Conservation (phyloP, 140 eudicot species). For the Ambrosia hybrid region DNA sequence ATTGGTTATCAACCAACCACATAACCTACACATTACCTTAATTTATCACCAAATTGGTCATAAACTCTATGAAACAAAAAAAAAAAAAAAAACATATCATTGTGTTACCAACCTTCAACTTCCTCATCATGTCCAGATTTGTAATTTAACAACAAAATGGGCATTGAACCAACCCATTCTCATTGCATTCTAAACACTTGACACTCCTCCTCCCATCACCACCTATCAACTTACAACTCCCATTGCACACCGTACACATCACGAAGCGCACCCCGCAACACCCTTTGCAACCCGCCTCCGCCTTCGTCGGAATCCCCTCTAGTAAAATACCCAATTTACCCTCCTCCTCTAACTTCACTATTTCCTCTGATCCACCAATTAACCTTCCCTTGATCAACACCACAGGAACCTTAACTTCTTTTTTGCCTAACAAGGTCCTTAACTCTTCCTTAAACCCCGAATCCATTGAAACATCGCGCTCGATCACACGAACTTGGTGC, state of each 20-base stretch:
- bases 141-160: constrained; percentile 59
- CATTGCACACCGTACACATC: constrained; percentile 83
- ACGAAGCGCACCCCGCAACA: constrained; percentile 82
- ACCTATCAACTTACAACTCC: constrained; percentile 79
- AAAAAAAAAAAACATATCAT: constrained; percentile 13
- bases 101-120: constrained; percentile 22
- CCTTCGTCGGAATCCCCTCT: constrained; percentile 58
- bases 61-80: constrained; percentile 3
- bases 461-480: constrained; percentile 89
- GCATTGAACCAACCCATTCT: constrained; percentile 91
- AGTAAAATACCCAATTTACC: constrained; percentile 71
- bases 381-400: constrained; percentile 91
- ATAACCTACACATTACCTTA: neutral
- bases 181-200: constrained; percentile 88
- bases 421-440: constrained; percentile 55
- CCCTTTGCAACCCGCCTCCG: constrained; percentile 39
- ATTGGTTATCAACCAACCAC: neutral
- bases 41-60: constrained; percentile 25
- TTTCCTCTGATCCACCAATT: constrained; percentile 84
- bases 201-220: constrained; percentile 62
- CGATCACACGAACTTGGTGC: constrained; percentile 57
- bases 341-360: constrained; percentile 81
- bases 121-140: constrained; percentile 12
- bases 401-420: constrained; percentile 70
- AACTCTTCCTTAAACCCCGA: constrained; percentile 82